Base-by-base conservation (phyloP, 2,329 filamentous ascomycete species). In the Anthostomella pinea region DNA sequence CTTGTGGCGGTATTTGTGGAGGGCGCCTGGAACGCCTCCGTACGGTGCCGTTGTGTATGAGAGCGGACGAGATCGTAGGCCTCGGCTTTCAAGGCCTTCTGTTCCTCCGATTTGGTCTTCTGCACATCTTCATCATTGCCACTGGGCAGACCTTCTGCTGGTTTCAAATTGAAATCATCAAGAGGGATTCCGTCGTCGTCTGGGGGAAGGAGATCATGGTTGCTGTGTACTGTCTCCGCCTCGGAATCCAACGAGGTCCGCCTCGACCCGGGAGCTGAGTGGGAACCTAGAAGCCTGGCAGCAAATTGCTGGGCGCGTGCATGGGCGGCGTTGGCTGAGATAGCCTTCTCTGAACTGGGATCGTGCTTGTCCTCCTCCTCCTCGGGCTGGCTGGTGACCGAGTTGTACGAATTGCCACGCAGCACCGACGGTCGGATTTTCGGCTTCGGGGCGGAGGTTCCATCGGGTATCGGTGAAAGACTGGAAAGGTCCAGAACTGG, bases 31-130 rank as follows among this genome's bases (percentile, higher is more conserved):
- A 44, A 43, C 37, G 32, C 28, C 27, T 30, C 43, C 26, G 53
- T 48, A 21, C 52, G 51, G 3, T 48, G 31, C 20, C 45, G 47
- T 29, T 49, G 45, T 3, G 65, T 65, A 45, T 72, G 67, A n/a
- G 66, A 55, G 39, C 61, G 59, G 14, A 71, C 67, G 10, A 72
- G 60, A 20, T 67, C 58, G 39, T 62, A 67, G 0, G 66, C 68
- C 35, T 68, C 66, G 0, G 59, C 55, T 18, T 57, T 62, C 30
- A 51, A 40, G 11, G 53, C 46, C 10, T 55, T 54, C 6, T 56
- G 48, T 24, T 58, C 49, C 8, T 54, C 42, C 3, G 48, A 52
- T 3, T 39, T 18, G 17, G 31, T 24, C 24, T 38, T 46, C 27
- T 48, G 45, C 25, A 40, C 24, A 3, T 30, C 24, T 20, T 39